phyloP scores from a whole-genome alignment of 2,329 filamentous ascomycete genomes.

The Penicillium sp. region DNA sequence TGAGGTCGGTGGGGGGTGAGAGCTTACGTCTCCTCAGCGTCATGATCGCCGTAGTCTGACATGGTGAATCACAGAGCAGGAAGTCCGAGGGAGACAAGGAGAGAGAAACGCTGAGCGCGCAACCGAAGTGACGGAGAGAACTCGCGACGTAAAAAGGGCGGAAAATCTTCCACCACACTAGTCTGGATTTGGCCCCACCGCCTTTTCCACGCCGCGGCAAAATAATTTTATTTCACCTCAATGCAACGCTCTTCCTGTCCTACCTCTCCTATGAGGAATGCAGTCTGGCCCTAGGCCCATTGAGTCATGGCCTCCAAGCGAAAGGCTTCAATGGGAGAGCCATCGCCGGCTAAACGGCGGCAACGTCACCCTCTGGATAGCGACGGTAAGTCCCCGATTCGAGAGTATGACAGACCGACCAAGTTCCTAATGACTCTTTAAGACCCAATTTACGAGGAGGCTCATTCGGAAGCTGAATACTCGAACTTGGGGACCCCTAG shows the following conservation, averaged over 20 bases:
- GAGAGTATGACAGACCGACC: slow-evolving; percentile 5
- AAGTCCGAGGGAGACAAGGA: slow-evolving; percentile 14
- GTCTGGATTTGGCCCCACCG: slow-evolving; percentile 32
- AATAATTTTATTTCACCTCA: slow-evolving; percentile 29
- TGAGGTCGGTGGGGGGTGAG: slow-evolving; percentile 10
- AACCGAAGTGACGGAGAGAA: slow-evolving; percentile 14
- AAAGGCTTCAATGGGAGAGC: slow-evolving; percentile 30
- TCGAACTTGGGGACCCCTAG: slow-evolving; percentile 31
- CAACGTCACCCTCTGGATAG: slow-evolving; percentile 28
- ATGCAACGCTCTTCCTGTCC: slow-evolving; percentile 2
- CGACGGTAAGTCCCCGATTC: slow-evolving; percentile 28
- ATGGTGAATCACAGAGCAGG: slow-evolving; percentile 45
- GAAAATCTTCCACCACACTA: slow-evolving; percentile 38
- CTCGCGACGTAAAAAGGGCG: slow-evolving; percentile 30
- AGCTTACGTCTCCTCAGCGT: slow-evolving; percentile 58
- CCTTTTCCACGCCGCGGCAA: slow-evolving; percentile 30
- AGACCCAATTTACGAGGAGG: slow-evolving; percentile 36
- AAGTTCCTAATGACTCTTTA: slow-evolving; percentile 32
- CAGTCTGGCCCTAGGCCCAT: slow-evolving; percentile 1
- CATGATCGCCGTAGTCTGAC: slow-evolving; percentile 72
- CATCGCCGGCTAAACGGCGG: slow-evolving; percentile 30
- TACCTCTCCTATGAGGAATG: not conserved
- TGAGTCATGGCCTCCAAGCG: slow-evolving; percentile 38
- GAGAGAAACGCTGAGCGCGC: slow-evolving; percentile 20
- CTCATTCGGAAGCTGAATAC: slow-evolving; percentile 36